Conservation (phyloP, 2,329 filamentous ascomycete genomes). For the Zymoseptoria tritici region DNA sequence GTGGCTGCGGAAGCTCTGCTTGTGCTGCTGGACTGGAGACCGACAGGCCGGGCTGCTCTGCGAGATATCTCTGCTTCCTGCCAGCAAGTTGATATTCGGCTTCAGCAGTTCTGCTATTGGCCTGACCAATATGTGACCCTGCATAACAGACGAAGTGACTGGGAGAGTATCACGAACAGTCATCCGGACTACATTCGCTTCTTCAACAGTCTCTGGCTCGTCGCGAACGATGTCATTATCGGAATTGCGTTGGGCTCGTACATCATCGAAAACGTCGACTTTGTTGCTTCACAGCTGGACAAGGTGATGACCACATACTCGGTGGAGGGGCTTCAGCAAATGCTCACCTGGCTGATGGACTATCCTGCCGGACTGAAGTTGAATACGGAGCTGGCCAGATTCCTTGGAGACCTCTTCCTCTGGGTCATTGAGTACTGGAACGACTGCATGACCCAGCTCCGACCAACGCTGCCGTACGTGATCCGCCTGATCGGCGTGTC, state of each 20-base stretch:
- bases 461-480: slow-evolving; percentile 73
- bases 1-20: slow-evolving; percentile 73
- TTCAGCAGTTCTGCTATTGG: slow-evolving; percentile 99
- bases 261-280: slow-evolving; percentile 87
- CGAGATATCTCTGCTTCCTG: slow-evolving; percentile 96
- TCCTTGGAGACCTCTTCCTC: slow-evolving; percentile 87
- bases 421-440: slow-evolving; percentile 99
- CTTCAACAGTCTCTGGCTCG: slow-evolving; percentile 97
- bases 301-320: slow-evolving; percentile 71
- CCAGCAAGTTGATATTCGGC: slow-evolving; percentile 91
- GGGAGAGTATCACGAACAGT: slow-evolving; percentile 90
- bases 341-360: slow-evolving; percentile 92
- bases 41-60: slow-evolving; percentile 69
- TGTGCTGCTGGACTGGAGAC: slow-evolving; percentile 74
- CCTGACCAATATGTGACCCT: slow-evolving; percentile 92
- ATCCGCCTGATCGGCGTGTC: slow-evolving; percentile 92
- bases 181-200: slow-evolving; percentile 98
- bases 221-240: slow-evolving; percentile 97
- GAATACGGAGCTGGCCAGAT: slow-evolving; percentile 87
- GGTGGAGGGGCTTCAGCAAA: slow-evolving; percentile 76
- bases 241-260: slow-evolving; percentile 94
- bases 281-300: slow-evolving; percentile 75
- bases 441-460: slow-evolving; percentile 67
- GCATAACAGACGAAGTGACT: slow-evolving; percentile 80
- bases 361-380: slow-evolving; percentile 93